These are phyloP conservation scores for Bacterosira constricta DNA, from an alignment of 108 stramenopile species.

Conservation along the genomic window DNA sequence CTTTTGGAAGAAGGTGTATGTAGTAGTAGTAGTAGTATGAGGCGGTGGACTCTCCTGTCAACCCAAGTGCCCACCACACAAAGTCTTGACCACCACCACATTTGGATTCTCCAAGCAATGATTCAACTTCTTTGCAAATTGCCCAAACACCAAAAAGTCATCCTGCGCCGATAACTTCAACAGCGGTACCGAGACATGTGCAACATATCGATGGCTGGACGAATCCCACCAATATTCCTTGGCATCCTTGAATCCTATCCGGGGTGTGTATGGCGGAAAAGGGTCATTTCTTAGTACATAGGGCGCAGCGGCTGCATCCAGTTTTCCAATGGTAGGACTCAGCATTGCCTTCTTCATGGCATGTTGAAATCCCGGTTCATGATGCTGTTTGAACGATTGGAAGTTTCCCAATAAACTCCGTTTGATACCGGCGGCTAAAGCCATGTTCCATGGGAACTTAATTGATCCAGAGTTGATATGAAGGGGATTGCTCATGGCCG, in stretches of 20 bases:
- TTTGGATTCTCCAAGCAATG: constrained; percentile 82
- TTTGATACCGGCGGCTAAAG: constrained; percentile 75
- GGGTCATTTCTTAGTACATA: constrained; percentile 65
- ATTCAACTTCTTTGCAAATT: constrained; percentile 56
- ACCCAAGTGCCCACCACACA: constrained; percentile 87
- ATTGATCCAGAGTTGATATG: constrained; percentile 55
- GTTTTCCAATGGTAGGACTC: constrained; percentile 62
- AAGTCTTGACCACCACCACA: constrained; percentile 79
- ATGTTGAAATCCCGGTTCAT: constrained; percentile 55
- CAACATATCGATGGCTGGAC: constrained; percentile 67
- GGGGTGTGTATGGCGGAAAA: constrained; percentile 60
- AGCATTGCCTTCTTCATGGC: constrained; percentile 53
- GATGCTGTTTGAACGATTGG: constrained; percentile 31
- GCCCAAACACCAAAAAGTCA: constrained; percentile 74
- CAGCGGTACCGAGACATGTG: constrained; percentile 75
- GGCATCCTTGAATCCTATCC: constrained; percentile 70
- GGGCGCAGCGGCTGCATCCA: constrained; percentile 73
- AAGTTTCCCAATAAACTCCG: constrained; percentile 61
- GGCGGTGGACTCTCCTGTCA: constrained; percentile 83
- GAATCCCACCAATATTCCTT: constrained; percentile 76
- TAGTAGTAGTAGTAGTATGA: too few species aligned
- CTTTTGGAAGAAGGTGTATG: too few species aligned
- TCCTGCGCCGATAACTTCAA: constrained; percentile 78
- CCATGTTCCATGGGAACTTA: constrained; percentile 59
- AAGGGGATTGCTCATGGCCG: constrained; percentile 80